Evolutionary conservation across 129 eudicot species (phyloP), one percentile per base, ranked within the genome.

Genomic region (Logfia minima): DNA sequence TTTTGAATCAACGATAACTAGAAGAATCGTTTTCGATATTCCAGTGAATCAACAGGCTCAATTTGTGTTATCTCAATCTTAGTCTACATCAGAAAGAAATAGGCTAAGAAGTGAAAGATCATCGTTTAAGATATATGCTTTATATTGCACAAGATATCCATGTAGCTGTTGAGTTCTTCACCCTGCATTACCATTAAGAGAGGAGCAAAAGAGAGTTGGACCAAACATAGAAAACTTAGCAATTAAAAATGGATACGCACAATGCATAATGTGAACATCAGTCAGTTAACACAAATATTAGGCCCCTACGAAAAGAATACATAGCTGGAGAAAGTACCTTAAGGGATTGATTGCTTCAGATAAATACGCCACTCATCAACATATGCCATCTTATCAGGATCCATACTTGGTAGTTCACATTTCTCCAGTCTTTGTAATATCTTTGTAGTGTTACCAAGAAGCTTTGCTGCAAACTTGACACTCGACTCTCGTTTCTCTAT

Each of bases 391-490:
- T 77, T 64, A 10, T 76, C 78, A n/a, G 24, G 56, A 65, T 77
- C 75, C 24, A 82, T 41, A 35, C 23, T 35, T 14, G 82, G 75
- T 64, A 37, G 22, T 24, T 82, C 64, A 63, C 5, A 17, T 6
- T 5, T 16, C 39, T 71, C 74, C 5, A 82, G 58, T 24, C 43
- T 53, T 13, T 53, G 35, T 39, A 81, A 31, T 26, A 81, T 76
- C 74, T 63, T 23, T n/a, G 8, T 70, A 11, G n/a, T 53, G 77
- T 76, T 41, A 51, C 85, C 85, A 24, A 81, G 74, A 76, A 81
- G 85, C 59, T 48, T 77, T 9, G 85, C 62, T 16, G 81, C 85
- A 70, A 6, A 41, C 69, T 37, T 24, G 31, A 81, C 85, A 52
- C 73, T 76, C 11, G 32, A 55, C 68, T 70, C 81, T 17, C 77